Conservation (phyloP, 495 filamentous ascomycete species). For the Usnea hakonensis region DNA sequence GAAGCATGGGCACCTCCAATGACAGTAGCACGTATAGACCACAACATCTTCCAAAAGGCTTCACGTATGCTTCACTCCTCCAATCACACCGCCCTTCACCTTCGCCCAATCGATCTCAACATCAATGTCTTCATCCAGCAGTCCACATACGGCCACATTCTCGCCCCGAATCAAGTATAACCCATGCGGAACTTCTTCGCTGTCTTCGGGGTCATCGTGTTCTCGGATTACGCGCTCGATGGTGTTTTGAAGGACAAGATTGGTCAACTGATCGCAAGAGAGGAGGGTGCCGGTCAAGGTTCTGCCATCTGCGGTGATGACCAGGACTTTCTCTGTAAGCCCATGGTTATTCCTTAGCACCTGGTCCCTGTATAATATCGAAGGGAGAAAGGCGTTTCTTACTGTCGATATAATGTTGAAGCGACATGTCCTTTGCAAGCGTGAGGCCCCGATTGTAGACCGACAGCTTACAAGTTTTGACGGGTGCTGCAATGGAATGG, state of each 20-base stretch:
- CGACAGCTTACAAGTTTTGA: neutral
- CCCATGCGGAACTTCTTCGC: conserved; percentile 73
- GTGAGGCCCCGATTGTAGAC: neutral
- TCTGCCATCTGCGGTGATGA: conserved; percentile 89
- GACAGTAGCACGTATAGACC: neutral
- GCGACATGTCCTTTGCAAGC: conserved; percentile 45
- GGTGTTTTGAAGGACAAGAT: conserved; percentile 77
- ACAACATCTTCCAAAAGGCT: neutral
- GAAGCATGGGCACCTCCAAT: neutral
- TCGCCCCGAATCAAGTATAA: conserved; percentile 91
- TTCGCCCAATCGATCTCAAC: conserved; percentile 81
- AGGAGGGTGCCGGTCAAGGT: conserved; percentile 76
- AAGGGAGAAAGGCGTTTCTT: conserved; percentile 23
- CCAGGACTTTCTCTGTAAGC: conserved; percentile 71
- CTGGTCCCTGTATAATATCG: neutral
- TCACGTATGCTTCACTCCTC: conserved; percentile 71
- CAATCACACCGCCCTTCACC: conserved; percentile 78
- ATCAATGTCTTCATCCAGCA: conserved; percentile 85
- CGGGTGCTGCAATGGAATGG: neutral
- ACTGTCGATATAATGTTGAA: conserved; percentile 62
- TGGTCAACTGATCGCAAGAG: conserved; percentile 86
- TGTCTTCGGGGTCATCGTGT: conserved; percentile 72
- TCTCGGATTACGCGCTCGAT: conserved; percentile 85
- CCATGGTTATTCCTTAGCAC: conserved; percentile 4
- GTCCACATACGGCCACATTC: conserved; percentile 83